Base-by-base conservation (phyloP, 2,329 filamentous ascomycete genomes). In the Beauveria bassiana region DNA sequence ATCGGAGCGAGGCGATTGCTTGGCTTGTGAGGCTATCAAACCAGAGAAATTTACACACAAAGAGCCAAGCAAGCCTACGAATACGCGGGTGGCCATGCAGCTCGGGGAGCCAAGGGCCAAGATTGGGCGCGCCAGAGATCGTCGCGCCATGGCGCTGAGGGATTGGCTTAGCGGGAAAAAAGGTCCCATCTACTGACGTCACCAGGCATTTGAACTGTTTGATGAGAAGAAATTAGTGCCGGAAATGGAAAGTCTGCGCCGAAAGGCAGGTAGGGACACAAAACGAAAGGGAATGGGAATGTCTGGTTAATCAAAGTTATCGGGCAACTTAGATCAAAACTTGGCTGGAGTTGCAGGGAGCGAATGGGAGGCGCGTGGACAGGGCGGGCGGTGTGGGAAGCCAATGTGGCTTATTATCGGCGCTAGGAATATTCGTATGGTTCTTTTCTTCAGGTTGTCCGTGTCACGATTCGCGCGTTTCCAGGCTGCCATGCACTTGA, bases 171-270 rank as follows among this genome's bases (percentile, higher is more conserved):
- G 28, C 24, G 57, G 40, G 16, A 60, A 20, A 47, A 20, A 31
- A 14, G 50, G 26, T 50, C 10, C 24, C 40, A 28, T 42, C 46
- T 31, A 51, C 51, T 61, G 59, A 61, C 51, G 59, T 61, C 59
- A 61, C 43, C 22, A 14, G 31, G 9, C 59, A 59, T 28, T 49
- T 26, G 14, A 16, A 54, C 16, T 24, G 34, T 14, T 14, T 20
- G 43, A 28, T 10, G 24, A 18, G 43, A 42, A 26, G 42, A 54
- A 28, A 54, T n/a, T 43, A 22, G 51, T 34, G 38, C 51, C 6
- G 3, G 51, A 40, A 22, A 16, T 42, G 51, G 20, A 16, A 10
- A 31, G 14, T 28, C 24, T 50, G 47, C 3, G 22, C 5, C 49
- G 28, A 51, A 26, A 22, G 22, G 31, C 31, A 31, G 31, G 46